phyloP scores from a whole-genome alignment of 257 asterid genomes.

The Datura wrightii region DNA sequence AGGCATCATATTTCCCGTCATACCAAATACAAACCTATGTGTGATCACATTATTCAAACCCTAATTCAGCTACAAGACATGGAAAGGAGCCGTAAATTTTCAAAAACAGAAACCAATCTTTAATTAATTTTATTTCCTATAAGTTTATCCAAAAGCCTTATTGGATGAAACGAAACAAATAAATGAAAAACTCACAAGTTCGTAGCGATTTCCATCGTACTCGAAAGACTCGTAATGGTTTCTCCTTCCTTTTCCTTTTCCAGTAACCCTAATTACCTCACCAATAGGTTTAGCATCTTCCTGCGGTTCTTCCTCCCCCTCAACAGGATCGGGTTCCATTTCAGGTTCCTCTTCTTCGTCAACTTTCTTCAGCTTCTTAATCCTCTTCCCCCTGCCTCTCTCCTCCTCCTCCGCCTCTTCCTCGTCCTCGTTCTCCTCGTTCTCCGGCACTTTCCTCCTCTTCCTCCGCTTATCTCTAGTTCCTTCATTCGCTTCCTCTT shows the following conservation, averaged over 20 bases:
- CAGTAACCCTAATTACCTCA: conserved; percentile 65
- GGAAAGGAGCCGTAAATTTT: background rate
- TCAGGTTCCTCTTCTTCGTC: conserved; percentile 48
- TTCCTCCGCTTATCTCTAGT: conserved; percentile 33
- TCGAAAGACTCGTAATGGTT: conserved; percentile 62
- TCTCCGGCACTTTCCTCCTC: conserved; percentile 35
- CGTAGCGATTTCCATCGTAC: conserved; percentile 72
- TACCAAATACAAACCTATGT: background rate
- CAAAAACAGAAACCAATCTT: background rate
- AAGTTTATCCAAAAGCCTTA: conserved; percentile 18
- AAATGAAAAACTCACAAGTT: conserved; percentile 61
- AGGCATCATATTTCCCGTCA: background rate
- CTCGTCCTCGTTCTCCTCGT: conserved; percentile 29
- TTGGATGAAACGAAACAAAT: background rate
- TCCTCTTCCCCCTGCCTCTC: conserved; percentile 36
- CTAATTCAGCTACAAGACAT: conserved; percentile 7
- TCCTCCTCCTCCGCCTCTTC: conserved; percentile 35
- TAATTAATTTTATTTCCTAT: background rate
- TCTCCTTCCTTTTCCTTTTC: conserved; percentile 65
- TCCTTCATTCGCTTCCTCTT: conserved; percentile 42
- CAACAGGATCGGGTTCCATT: conserved; percentile 12
- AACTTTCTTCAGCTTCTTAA: conserved; percentile 45
- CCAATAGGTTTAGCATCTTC: conserved; percentile 77
- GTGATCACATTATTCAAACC: conserved; percentile 9
- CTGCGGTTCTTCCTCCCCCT: conserved; percentile 36